Base-by-base conservation (phyloP, 1,284 basidiomycete species). In the Anthracocystis walkeri region DNA sequence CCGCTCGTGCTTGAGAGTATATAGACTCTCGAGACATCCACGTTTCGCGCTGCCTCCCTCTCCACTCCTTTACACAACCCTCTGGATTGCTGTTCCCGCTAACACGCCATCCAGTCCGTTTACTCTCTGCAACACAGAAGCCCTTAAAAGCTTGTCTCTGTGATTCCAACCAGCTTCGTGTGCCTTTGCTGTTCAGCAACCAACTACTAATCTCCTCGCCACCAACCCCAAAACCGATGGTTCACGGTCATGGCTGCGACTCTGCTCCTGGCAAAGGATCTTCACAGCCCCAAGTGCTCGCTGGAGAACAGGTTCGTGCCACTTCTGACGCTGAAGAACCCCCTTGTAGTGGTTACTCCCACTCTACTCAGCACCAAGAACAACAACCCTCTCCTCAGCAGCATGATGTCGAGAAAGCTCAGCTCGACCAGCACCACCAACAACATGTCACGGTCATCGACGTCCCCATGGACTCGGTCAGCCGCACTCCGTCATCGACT, bases 311-410 rank as follows among this genome's bases (percentile, higher is more conserved):
- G 49, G 56, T 40, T 51, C 66, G 67, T 49, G 58, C 63, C 50
- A 63, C 66, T 35, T 62, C 67, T 23, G 73, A 76, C 31, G 71
- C 68, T 58, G 76, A 78, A 58, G 76, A 78, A 65, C 72, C 72
- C 52, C 72, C 72, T 71, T 75, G 76, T 78, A 78, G 76, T 78
- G 76, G 76, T 41, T 74, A 77, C 75, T 71, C 71, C 76, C 76
- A 58, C 62, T 52, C 57, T 45, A 12, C 50, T 61, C 55, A 52
- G 35, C 60, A 50, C 41, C 58, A 63, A n/a, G 56, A 58, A 46
- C 45, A 63, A 60, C 62, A 64, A 14, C 60, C 55, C 16, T 52
- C 53, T 12, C 57, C n/a, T 11, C 48, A 66, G 29, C 66, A 64
- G 33, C 56, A 49, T 7, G 60, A 58, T 25, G 59, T 40, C 42